A percentile compares a stretch with the other conserved stretches of the same genome.
Conservation (phyloP, 768 basidiomycete species). For the Fibroporia radiculosa region DNA sequence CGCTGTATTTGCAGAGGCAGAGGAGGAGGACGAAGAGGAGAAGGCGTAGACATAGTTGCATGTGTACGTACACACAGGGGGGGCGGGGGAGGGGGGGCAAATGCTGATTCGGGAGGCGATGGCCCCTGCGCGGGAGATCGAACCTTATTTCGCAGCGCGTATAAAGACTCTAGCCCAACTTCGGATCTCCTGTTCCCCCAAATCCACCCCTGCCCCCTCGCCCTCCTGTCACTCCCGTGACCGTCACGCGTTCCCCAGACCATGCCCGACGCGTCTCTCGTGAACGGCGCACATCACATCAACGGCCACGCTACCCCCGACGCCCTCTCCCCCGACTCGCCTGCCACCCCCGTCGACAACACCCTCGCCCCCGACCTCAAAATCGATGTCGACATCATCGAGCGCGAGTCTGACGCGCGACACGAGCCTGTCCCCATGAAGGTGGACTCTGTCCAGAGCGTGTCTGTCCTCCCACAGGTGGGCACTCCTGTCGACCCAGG, state of each 20-base stretch:
- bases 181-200: conserved; percentile 62
- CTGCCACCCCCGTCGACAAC: conserved; percentile 53
- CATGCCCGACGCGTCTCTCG: conserved; percentile 51
- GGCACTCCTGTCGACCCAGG: conserved; percentile 43
- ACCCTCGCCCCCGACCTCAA: conserved; percentile 44
- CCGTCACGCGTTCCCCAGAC: conserved; percentile 54
- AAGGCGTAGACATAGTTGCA: conserved; percentile 23
- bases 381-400: conserved; percentile 54
- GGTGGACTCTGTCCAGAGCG: conserved; percentile 33
- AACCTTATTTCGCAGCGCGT: conserved; percentile 76
- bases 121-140: conserved; percentile 77
- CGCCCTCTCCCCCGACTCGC: conserved; percentile 40
- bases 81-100: conserved; percentile 18
- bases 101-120: conserved; percentile 27
- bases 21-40: conserved; percentile 49
- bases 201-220: conserved; percentile 44
- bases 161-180: conserved; percentile 70
- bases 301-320: conserved; percentile 22
- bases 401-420: conserved; percentile 62
- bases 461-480: conserved; percentile 37
- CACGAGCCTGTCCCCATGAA: conserved; percentile 51
- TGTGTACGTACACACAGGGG: conserved; percentile 10
- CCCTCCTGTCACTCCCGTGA: conserved; percentile 40
- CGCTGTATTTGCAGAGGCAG: conserved; percentile 68
- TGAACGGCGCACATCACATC: conserved; percentile 14